Evolutionary conservation across 1,139 yeast species (phyloP), one percentile per base, ranked within the genome.

Genomic region (Suzukiozyma palmioleophila): DNA sequence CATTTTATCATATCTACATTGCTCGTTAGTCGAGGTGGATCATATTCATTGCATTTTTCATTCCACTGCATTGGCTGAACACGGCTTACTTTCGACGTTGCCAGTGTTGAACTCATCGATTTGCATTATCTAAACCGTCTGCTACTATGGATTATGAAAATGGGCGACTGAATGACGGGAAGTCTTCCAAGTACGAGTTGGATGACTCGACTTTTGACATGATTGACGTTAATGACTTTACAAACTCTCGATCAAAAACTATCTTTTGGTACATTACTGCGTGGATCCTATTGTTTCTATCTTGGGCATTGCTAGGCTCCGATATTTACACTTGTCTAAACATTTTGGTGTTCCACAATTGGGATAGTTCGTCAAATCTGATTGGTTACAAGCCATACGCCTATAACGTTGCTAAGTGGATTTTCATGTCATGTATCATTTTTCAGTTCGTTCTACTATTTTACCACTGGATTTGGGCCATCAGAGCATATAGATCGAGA

Each of bases 371-470:
- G 11, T 60, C 66, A 55, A 28, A 28, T 15, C 31, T 14, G 10
- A 12, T 12, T 6, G 64, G 75, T 70, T 43, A 80, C 63, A 54
- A 76, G 75, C 56, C 85, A 73, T 44, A 79, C 75, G 64, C 72
- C 53, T 56, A 82, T 75, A 43, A 78, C 8, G 54, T 66, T 10
- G 77, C 94, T 39, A 80, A 85, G 55, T 84, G 95, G 89, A 67
- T 88, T 12, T 88, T 87, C 57, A 82, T 90, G 8, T 88, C 84
- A 1, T 88, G 96, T 57, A 88, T 88, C 45, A 73, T 88, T n/a
- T 75, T 86, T 43, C 82, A 92, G 18, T 69, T 85, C 40, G 62
- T 76, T 7, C 65, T 85, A 24, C 54, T 84, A 36, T 47, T 79
- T 1, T 79, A 79, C 58, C 85, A 81, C 43, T 68, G 77, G 60